Evolutionary conservation across 2,329 filamentous ascomycete genomes (phyloP).

Genomic region (Alternaria sp.): DNA sequence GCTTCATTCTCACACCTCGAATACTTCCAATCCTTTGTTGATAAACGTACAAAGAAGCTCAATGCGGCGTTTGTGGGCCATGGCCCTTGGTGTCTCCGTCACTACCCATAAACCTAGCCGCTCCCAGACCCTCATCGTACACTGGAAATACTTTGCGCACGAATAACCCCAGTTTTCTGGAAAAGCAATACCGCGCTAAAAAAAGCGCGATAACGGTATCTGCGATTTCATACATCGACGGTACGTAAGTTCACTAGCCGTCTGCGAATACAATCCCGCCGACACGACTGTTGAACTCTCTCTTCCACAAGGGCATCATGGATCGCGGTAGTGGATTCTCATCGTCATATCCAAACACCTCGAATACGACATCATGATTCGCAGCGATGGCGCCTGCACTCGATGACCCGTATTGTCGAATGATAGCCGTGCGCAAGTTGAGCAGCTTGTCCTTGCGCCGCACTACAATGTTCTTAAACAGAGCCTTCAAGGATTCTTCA

Average conservation of each 20-base stretch:
- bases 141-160: background rate
- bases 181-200: accelerated
- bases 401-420: conserved; percentile 37
- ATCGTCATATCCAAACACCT: conserved; percentile 30
- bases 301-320: conserved; percentile 47
- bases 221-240: background rate
- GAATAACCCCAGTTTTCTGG: background rate
- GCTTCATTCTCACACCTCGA: background rate
- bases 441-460: conserved; percentile 31
- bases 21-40: background rate
- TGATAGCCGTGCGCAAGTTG: conserved; percentile 27
- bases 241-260: background rate
- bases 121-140: background rate
- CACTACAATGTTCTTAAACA: conserved; percentile 43
- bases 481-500: conserved; percentile 25
- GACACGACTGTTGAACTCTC: conserved; percentile 35
- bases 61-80: background rate
- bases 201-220: background rate
- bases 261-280: conserved; percentile 31
- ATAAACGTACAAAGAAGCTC: background rate
- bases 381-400: conserved; percentile 28
- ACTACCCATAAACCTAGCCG: background rate
- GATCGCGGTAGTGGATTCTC: conserved; percentile 24
- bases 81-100: too few species aligned
- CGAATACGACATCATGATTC: conserved; percentile 26